Evolutionary conservation across 2,329 filamentous ascomycete species (phyloP).

Genomic region (Hypoxylon sp.): DNA sequence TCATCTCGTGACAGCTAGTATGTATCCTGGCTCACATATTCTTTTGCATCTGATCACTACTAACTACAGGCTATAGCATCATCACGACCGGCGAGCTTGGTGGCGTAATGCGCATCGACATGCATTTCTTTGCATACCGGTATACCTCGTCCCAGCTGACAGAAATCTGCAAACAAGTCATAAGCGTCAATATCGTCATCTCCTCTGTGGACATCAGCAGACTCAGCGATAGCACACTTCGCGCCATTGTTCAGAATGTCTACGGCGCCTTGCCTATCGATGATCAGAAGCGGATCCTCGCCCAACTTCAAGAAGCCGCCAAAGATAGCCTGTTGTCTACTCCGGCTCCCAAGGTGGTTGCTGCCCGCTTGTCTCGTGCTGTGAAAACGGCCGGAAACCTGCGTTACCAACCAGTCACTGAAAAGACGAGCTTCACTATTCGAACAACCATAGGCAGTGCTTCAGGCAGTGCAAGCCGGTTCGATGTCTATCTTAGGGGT

Average conservation of each 20-base stretch:
- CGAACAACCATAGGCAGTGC: background rate
- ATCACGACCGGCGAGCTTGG: slow-evolving; percentile 1
- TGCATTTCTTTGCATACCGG: slow-evolving; percentile 1
- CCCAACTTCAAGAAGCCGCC: background rate
- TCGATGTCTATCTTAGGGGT: background rate
- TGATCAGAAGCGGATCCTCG: background rate
- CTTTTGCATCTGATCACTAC: background rate
- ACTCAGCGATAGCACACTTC: background rate
- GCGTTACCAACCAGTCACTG: background rate
- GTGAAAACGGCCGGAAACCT: background rate
- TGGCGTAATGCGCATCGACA: background rate
- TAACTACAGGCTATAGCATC: background rate
- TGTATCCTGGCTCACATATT: background rate
- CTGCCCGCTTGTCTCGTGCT: background rate
- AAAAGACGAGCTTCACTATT: background rate
- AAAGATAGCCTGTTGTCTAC: background rate
- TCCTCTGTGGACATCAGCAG: slow-evolving; percentile 1
- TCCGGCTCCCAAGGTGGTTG: background rate
- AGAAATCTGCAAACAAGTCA: slow-evolving; percentile 3
- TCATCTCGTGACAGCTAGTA: slow-evolving; percentile 7
- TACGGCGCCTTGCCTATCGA: background rate
- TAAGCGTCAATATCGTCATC: background rate
- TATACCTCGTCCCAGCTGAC: slow-evolving; percentile 6
- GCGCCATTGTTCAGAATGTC: slow-evolving; percentile 1
- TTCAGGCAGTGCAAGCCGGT: background rate